Evolutionary conservation across 2,329 filamentous ascomycete genomes (phyloP).

Genomic region (Aspergillus niger): DNA sequence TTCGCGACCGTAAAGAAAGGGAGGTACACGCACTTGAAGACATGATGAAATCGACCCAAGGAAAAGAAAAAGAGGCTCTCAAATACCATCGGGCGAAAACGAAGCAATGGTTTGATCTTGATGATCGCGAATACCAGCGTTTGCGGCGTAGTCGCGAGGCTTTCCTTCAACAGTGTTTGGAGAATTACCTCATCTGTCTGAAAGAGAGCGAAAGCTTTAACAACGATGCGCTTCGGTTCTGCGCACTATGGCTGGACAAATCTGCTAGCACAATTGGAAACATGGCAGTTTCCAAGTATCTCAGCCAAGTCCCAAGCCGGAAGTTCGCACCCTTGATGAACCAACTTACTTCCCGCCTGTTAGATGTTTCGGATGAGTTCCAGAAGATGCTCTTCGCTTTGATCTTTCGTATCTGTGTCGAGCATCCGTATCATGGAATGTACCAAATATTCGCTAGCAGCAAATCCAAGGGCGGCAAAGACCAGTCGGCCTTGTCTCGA

Average conservation of each 20-base stretch:
- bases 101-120: conserved; percentile 86
- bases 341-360: conserved; percentile 88
- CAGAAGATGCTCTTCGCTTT: conserved; percentile 73
- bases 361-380: conserved; percentile 69
- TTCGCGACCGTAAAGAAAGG: conserved; percentile 76
- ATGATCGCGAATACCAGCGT: conserved; percentile 81
- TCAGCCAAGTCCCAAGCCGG: conserved; percentile 76
- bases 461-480: conserved; percentile 67
- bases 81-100: conserved; percentile 68
- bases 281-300: conserved; percentile 68
- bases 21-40: conserved; percentile 75
- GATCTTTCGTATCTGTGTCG: conserved; percentile 79
- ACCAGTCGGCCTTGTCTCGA: conserved; percentile 73
- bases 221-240: conserved; percentile 87
- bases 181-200: conserved; percentile 88
- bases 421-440: conserved; percentile 96
- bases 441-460: conserved; percentile 90
- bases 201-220: conserved; percentile 84
- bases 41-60: conserved; percentile 53
- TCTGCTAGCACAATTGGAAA: conserved; percentile 77
- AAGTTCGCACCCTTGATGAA: conserved; percentile 96
- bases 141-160: conserved; percentile 74
- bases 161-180: conserved; percentile 83
- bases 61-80: conserved; percentile 59
- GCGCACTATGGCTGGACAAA: conserved; percentile 89